Evolutionary conservation across 352 stramenopile genomes (phyloP).

Genomic region (Globisporangium polare): DNA sequence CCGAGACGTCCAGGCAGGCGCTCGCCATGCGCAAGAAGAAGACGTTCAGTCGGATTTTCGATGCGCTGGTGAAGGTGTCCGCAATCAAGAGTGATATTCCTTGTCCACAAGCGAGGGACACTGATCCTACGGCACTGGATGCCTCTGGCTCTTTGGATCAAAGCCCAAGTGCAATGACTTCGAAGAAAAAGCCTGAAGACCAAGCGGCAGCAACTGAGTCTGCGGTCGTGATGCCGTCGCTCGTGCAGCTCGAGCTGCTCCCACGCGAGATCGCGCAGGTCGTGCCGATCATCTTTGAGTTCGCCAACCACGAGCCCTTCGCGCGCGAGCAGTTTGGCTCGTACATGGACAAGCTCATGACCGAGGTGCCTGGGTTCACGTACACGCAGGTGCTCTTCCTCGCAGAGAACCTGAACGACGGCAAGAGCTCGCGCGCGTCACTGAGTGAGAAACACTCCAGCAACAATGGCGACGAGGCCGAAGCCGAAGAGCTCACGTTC

Average conservation of each 20-base stretch:
- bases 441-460: constrained; percentile 2
- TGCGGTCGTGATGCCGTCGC: constrained; percentile 25
- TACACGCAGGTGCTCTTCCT: constrained; percentile 76
- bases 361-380: constrained; percentile 53
- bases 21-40: constrained; percentile 54
- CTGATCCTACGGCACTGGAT: neutral
- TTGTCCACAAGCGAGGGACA: neutral
- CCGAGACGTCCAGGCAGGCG: constrained; percentile 45
- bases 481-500: constrained; percentile 64
- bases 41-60: constrained; percentile 57
- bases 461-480: constrained; percentile 19
- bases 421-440: constrained; percentile 27
- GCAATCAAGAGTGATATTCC: neutral
- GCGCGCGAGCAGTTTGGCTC: constrained; percentile 31
- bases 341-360: constrained; percentile 66
- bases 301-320: constrained; percentile 46
- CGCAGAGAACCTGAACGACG: constrained; percentile 42
- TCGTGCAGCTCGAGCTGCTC: constrained; percentile 39
- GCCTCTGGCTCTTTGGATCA: neutral
- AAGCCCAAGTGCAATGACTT: neutral
- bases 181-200: neutral
- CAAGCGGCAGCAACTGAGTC: neutral
- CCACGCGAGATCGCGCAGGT: constrained; percentile 51
- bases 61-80: constrained; percentile 23
- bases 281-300: constrained; percentile 62